Evolutionary conservation across 805 yeast species (phyloP), one percentile per base, ranked within the genome.

Genomic region (Nakazawaea siamensis): DNA sequence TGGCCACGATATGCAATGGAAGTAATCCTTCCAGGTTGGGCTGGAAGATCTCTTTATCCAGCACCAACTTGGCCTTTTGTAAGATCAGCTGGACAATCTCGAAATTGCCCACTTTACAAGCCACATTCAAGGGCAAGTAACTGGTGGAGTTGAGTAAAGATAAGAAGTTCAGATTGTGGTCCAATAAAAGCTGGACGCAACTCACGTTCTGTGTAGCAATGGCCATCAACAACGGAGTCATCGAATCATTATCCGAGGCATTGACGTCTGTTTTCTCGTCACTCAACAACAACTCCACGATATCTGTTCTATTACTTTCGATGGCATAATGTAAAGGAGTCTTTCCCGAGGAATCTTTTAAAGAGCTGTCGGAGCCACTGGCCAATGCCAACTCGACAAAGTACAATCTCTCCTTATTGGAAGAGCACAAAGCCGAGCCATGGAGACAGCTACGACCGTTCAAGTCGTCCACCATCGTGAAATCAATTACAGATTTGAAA

Each of bases 291-390:
- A 46, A 41, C 17, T 46, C 43, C 13, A 71, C 58, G 17, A 70
- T 50, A 26, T 66, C 70, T 23, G 56, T 48, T 41, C 72, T 62
- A 0, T 78, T 79, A 34, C 62, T 47, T 40, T 73, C 79, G 3
- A 94, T 70, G 4, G 95, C 94, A 52, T 87, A 86, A 55, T 90
- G 97, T 13, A 92, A 59, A 16, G 97, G 88, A 1, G 80, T 76
- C 43, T 90, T 69, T 3, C 94, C 94, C 44, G 76, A 73, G 31
- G 71, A 64, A 54, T 83, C 94, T 47, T 67, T 71, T 6, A 19
- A 10, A 27, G 31, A 38, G 4, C 32, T 37, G 10, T 8, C 23
- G 10, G 23, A 20, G 23, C 10, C 7, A 3, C 34, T 34, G 12
- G 32, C 33, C 9, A 58, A 40, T 25, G 54, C 52, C 30, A 55